phyloP scores from a whole-genome alignment of 257 asterid genomes.

The Solanum paucissectum region DNA sequence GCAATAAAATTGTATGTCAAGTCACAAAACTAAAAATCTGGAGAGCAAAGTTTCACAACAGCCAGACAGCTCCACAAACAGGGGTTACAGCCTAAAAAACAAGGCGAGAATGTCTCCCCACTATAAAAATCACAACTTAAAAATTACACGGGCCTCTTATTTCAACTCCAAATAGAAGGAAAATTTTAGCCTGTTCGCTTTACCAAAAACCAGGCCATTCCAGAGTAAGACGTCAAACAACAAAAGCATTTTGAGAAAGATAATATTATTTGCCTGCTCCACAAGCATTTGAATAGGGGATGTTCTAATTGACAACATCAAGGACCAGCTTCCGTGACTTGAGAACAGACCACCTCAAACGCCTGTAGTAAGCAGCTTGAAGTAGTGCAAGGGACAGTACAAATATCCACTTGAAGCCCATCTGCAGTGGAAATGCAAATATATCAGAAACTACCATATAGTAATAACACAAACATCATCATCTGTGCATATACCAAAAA shows the following conservation, averaged over 20 bases:
- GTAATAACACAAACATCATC: neutral
- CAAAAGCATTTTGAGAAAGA: neutral
- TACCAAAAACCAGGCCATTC: neutral
- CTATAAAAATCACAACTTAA: neutral
- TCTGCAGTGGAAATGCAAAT: conserved; percentile 21
- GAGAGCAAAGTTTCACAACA: neutral
- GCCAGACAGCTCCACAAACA: neutral
- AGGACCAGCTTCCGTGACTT: conserved; percentile 70
- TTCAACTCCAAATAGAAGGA: neutral
- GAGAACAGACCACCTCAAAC: conserved; percentile 55
- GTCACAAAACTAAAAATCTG: neutral
- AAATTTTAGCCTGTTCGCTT: neutral
- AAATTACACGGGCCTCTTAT: neutral
- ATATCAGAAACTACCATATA: neutral
- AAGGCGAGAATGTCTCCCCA: conserved; percentile 1
- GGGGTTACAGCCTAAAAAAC: neutral
- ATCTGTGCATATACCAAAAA: neutral
- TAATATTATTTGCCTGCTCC: neutral
- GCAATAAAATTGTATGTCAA: neutral
- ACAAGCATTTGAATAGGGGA: neutral
- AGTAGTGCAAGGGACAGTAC: conserved; percentile 62
- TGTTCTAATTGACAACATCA: conserved; percentile 46
- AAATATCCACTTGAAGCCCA: conserved; percentile 70
- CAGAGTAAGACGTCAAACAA: neutral
- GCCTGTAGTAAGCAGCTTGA: conserved; percentile 57